Percentiles rank a stretch among this genome's conserved stretches.
Evolutionary conservation across 208 protist genomes (phyloP).

Genomic region (Leishmania lainsoni): DNA sequence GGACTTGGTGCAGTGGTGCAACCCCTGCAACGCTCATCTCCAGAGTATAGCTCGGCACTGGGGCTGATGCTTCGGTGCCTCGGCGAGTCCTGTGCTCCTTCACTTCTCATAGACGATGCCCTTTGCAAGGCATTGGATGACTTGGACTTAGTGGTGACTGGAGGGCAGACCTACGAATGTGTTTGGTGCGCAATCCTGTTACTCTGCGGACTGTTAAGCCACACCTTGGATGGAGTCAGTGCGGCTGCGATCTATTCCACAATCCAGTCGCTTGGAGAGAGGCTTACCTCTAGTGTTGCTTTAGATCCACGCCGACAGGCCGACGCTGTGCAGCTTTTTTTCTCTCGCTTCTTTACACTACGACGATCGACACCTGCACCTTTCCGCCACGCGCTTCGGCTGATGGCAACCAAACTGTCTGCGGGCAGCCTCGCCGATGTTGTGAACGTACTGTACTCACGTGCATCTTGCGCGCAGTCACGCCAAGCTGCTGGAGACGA

Average conservation of each 20-base stretch:
- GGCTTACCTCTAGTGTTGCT: constrained; percentile 7
- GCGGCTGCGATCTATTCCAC: constrained; percentile 19
- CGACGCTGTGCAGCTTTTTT: constrained; percentile 20
- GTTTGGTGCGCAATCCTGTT: constrained; percentile 30
- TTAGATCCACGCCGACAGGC: constrained; percentile 9
- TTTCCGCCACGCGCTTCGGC: constrained; percentile 22
- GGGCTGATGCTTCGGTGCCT: constrained; percentile 25
- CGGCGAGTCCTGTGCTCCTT: constrained; percentile 16
- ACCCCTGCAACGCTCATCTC: background rate
- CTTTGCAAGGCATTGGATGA: constrained; percentile 26
- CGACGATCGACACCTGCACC: constrained; percentile 16
- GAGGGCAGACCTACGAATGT: constrained; percentile 22
- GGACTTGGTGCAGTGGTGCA: constrained; percentile 10
- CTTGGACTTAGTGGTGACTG: constrained; percentile 19
- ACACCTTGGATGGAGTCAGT: constrained; percentile 13
- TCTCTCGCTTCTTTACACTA: constrained; percentile 31
- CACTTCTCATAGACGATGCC: constrained; percentile 9
- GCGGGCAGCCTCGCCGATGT: constrained; percentile 12
- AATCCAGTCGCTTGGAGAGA: constrained; percentile 20
- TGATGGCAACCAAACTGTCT: constrained; percentile 7
- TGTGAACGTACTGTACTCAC: constrained; percentile 12
- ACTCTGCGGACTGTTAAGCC: constrained; percentile 23
- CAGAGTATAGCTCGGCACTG: constrained; percentile 23
- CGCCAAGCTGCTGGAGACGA: background rate
- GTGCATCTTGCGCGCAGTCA: constrained; percentile 1